phyloP scores from a whole-genome alignment of 2,329 filamentous ascomycete species.

The Neonectria hederae region DNA sequence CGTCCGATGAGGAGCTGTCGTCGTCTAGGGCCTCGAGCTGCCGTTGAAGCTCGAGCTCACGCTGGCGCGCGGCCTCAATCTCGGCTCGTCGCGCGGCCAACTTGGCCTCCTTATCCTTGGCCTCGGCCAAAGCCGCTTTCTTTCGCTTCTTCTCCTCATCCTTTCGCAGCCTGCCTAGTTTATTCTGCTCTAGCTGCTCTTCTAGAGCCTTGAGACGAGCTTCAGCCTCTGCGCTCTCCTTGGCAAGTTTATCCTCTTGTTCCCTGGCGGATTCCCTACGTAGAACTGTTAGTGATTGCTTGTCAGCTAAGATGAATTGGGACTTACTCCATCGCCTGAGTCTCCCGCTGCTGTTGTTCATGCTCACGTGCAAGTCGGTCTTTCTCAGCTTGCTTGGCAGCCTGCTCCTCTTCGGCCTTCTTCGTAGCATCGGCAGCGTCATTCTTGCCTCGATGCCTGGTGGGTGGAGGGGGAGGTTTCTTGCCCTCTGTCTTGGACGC shows the following conservation, averaged over 20 bases:
- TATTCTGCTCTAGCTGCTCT: constrained; percentile 91
- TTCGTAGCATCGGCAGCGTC: constrained; percentile 65
- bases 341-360: constrained; percentile 77
- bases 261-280: constrained; percentile 75
- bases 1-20: constrained; percentile 79
- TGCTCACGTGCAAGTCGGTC: constrained; percentile 76
- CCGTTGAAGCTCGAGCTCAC: constrained; percentile 87
- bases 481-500: constrained; percentile 59
- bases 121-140: constrained; percentile 86
- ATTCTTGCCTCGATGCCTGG: constrained; percentile 72
- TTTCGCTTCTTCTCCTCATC: constrained; percentile 94
- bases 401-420: constrained; percentile 65
- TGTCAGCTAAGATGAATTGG: not conserved
- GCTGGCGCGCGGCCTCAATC: constrained; percentile 89
- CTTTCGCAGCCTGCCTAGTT: constrained; percentile 93
- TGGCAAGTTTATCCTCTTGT: constrained; percentile 82
- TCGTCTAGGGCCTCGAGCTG: constrained; percentile 82
- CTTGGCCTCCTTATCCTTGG: constrained; percentile 87
- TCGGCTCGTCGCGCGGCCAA: constrained; percentile 88
- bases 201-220: constrained; percentile 89
- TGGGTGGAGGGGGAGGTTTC: constrained; percentile 82
- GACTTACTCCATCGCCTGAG: constrained; percentile 84
- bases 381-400: constrained; percentile 70
- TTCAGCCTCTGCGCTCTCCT: constrained; percentile 82
- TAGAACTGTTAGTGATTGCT: constrained; percentile 1